Percentiles rank a stretch among this genome's conserved stretches.
These are phyloP conservation scores for Rosa hybrid DNA, from an alignment of 331 rosid species.

Conservation along the genomic window DNA sequence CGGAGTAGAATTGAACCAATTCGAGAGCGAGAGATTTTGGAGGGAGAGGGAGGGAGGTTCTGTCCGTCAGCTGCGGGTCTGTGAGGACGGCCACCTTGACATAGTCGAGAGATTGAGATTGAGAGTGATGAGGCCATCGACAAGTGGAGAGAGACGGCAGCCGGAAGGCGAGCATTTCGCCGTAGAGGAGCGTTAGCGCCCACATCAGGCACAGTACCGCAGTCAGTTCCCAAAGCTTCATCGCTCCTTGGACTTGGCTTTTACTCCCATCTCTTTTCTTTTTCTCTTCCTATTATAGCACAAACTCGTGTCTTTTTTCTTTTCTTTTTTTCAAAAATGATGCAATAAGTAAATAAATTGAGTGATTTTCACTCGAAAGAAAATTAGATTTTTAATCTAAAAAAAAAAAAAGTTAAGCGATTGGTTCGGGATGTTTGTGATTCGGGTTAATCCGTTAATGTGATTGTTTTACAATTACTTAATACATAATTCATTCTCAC, in stretches of 20 bases:
- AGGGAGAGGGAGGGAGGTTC: constrained; percentile 69
- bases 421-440: too few species aligned
- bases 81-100: constrained; percentile 71
- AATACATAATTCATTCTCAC: too few species aligned
- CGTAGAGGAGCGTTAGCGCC: constrained; percentile 66
- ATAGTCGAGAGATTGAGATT: constrained; percentile 45
- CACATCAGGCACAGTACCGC: constrained; percentile 52
- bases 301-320: too few species aligned
- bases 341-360: too few species aligned
- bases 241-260: background rate
- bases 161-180: constrained; percentile 72
- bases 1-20: constrained; percentile 72
- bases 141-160: constrained; percentile 54
- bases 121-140: constrained; percentile 62
- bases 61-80: constrained; percentile 92
- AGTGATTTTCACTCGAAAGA: too few species aligned
- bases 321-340: too few species aligned
- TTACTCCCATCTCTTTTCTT: background rate
- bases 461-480: too few species aligned
- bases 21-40: constrained; percentile 69
- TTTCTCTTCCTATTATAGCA: background rate
- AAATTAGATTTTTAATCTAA: too few species aligned
- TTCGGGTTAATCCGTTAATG: too few species aligned
- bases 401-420: too few species aligned
- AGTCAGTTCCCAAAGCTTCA: constrained; percentile 74